phyloP scores from a whole-genome alignment of 345 rosid species.

The Durio zibethinus region DNA sequence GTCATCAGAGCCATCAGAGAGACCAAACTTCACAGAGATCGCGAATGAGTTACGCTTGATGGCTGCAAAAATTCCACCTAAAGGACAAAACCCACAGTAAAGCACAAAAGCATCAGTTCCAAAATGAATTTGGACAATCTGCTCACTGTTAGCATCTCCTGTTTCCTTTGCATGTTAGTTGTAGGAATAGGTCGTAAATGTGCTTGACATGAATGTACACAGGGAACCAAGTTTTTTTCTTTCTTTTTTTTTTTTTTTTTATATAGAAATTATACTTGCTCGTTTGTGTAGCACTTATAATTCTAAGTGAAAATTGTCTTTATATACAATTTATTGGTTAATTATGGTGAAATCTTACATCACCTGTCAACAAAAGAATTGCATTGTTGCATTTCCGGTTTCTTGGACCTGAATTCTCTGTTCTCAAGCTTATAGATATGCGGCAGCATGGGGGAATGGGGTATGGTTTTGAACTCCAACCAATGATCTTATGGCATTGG shows the following conservation, averaged over 20 bases:
- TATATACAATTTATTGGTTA: too few relatives aligned
- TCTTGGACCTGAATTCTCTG: neutral
- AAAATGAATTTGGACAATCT: slow-evolving; percentile 3
- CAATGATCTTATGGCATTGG: too few relatives aligned
- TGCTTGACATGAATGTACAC: slow-evolving; percentile 3
- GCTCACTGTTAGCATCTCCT: neutral
- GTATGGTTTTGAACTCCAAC: too few relatives aligned
- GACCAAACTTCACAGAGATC: slow-evolving; percentile 58
- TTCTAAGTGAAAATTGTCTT: too few relatives aligned
- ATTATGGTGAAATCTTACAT: neutral
- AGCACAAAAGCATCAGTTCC: neutral
- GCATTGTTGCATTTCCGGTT: neutral
- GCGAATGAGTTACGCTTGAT: slow-evolving; percentile 50
- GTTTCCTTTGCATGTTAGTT: neutral
- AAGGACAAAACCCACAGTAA: slow-evolving; percentile 34
- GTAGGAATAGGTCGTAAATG: neutral
- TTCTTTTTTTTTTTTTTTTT: too few relatives aligned
- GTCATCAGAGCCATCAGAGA: slow-evolving; percentile 62
- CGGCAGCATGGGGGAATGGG: too few relatives aligned
- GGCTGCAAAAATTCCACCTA: slow-evolving; percentile 42
- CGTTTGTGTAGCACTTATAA: neutral
- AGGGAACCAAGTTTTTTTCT: neutral
- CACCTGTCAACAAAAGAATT: neutral
- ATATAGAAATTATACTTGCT: neutral
- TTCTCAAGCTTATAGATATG: too few relatives aligned